Conservation (phyloP, 2,329 filamentous ascomycete species). For the Pseudogymnoascus verrucosus region DNA sequence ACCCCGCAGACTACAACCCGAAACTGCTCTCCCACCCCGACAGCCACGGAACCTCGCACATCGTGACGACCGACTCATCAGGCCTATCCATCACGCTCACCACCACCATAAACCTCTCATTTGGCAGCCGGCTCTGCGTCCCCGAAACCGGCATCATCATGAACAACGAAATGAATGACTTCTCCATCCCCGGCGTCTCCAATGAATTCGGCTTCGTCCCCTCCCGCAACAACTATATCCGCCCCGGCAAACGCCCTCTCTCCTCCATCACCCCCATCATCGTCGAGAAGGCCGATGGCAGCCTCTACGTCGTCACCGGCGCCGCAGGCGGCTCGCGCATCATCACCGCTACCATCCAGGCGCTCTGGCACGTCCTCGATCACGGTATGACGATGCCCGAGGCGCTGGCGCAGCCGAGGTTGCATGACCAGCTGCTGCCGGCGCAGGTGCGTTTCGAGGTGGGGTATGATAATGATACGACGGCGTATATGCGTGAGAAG, state of each 20-base stretch:
- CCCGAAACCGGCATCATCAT: slow-evolving; percentile 50
- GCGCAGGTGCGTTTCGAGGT: slow-evolving; percentile 62
- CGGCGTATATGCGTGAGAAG: slow-evolving; percentile 50
- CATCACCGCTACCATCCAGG: slow-evolving; percentile 70
- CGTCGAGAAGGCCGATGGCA: slow-evolving; percentile 56
- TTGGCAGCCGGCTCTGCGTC: slow-evolving; percentile 71
- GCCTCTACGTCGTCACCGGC: slow-evolving; percentile 61
- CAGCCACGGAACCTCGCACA: slow-evolving; percentile 66
- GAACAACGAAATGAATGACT: slow-evolving; percentile 68
- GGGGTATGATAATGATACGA: slow-evolving; percentile 55
- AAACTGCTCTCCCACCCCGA: slow-evolving; percentile 55
- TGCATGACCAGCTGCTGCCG: slow-evolving; percentile 79
- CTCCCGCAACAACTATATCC: slow-evolving; percentile 71
- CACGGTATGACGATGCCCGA: slow-evolving; percentile 48
- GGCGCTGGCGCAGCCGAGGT: slow-evolving; percentile 57
- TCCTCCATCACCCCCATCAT: slow-evolving; percentile 78
- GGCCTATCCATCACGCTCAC: slow-evolving; percentile 76
- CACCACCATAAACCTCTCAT: slow-evolving; percentile 81
- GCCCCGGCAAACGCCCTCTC: slow-evolving; percentile 71
- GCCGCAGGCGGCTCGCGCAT: slow-evolving; percentile 78
- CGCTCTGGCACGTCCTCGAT: slow-evolving; percentile 65
- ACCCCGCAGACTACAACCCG: slow-evolving; percentile 68
- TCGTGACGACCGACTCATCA: slow-evolving; percentile 61
- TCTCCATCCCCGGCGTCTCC: slow-evolving; percentile 67
- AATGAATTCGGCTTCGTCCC: slow-evolving; percentile 86